Conservation (phyloP, 495 filamentous ascomycete species). For the Penicillium robsamsonii region DNA sequence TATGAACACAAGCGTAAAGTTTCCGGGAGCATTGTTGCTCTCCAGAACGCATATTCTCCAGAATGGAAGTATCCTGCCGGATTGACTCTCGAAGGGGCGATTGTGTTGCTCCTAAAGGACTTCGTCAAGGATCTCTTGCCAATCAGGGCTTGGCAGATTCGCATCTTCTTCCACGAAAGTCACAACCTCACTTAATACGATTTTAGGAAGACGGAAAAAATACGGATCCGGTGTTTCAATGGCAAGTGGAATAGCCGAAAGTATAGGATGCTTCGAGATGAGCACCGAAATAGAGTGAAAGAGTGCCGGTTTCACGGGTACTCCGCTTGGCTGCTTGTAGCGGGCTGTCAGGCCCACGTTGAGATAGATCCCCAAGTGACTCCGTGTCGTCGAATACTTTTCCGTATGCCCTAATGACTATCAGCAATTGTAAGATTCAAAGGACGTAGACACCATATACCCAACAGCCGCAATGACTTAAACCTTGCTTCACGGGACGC, state of each 20-base stretch:
- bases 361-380: slow-evolving; percentile 10
- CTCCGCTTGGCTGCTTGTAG: background rate
- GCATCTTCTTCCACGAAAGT: background rate
- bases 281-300: slow-evolving; percentile 7
- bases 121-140: background rate
- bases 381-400: slow-evolving; percentile 10
- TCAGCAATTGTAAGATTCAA: background rate
- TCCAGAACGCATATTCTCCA: slow-evolving; percentile 14
- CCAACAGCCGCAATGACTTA: background rate
- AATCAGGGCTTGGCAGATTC: background rate
- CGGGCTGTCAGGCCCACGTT: slow-evolving; percentile 12
- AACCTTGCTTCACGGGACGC: background rate
- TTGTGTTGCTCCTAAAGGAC: slow-evolving; percentile 2
- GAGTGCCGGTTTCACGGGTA: slow-evolving; percentile 6
- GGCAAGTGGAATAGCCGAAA: slow-evolving; percentile 10
- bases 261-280: slow-evolving; percentile 11
- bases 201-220: slow-evolving; percentile 5
- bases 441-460: background rate
- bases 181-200: background rate
- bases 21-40: background rate
- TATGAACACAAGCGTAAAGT: slow-evolving; percentile 6
- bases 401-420: slow-evolving; percentile 5
- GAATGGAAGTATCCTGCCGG: background rate
- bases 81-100: slow-evolving; percentile 1
- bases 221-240: slow-evolving; percentile 1